Conservation (phyloP, 768 basidiomycete genomes). For the Dentipellis sp. region DNA sequence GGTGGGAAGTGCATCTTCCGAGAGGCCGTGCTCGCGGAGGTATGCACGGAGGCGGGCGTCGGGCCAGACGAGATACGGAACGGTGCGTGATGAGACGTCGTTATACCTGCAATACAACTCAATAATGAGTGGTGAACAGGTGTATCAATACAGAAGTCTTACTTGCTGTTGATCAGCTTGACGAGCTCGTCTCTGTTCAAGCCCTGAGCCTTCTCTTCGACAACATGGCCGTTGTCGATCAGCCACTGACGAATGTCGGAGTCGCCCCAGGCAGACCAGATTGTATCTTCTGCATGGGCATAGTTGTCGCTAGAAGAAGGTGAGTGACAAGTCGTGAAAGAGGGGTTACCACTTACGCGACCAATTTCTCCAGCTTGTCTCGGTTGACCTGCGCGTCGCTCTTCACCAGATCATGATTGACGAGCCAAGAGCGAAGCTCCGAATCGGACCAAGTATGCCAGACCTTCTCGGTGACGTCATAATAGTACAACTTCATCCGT, state of each 20-base stretch:
- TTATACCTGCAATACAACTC: conserved; percentile 41
- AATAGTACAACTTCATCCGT: conserved; percentile 77
- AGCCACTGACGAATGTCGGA: conserved; percentile 67
- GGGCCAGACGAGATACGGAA: conserved; percentile 81
- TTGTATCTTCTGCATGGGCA: conserved; percentile 42
- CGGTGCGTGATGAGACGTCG: conserved; percentile 33
- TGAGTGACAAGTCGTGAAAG: neutral
- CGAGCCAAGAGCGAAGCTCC: conserved; percentile 70
- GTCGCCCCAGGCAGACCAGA: conserved; percentile 68
- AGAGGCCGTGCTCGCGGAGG: conserved; percentile 66
- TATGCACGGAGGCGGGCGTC: conserved; percentile 89
- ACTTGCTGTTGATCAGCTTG: conserved; percentile 66
- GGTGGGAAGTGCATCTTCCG: conserved; percentile 58
- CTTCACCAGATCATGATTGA: conserved; percentile 66
- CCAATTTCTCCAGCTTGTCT: conserved; percentile 70
- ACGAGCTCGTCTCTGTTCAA: conserved; percentile 70
- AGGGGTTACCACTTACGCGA: conserved; percentile 37
- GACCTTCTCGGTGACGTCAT: conserved; percentile 33
- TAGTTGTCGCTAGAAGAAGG: conserved; percentile 53
- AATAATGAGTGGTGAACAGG: neutral
- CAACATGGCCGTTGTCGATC: conserved; percentile 59
- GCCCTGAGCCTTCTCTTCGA: conserved; percentile 33
- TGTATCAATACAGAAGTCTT: conserved; percentile 11
- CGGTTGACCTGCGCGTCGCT: conserved; percentile 53
- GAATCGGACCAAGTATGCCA: conserved; percentile 72